Conservation (phyloP, 768 basidiomycete species). For the Dentipellis sp. region DNA sequence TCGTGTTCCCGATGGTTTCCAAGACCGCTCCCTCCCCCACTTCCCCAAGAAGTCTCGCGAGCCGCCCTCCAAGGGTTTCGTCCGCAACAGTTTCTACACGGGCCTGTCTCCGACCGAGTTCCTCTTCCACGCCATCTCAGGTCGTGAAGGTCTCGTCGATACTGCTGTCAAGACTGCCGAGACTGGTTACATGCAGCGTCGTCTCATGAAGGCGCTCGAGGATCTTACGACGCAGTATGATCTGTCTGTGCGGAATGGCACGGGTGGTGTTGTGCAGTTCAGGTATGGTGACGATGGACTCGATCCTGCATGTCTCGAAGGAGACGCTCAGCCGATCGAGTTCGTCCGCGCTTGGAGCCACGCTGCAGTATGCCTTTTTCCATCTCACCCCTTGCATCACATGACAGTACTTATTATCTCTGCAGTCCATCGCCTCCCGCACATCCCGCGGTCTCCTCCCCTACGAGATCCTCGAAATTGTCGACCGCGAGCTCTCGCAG, state of each 20-base stretch:
- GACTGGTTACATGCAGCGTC: constrained; percentile 99
- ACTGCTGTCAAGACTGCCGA: constrained; percentile 99
- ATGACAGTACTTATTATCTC: not conserved
- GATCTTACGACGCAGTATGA: constrained; percentile 97
- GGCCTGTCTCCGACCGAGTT: constrained; percentile 93
- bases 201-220: constrained; percentile 97
- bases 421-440: constrained; percentile 55
- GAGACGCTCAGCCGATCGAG: constrained; percentile 90
- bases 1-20: constrained; percentile 98
- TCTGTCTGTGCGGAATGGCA: constrained; percentile 88
- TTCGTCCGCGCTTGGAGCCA: constrained; percentile 83
- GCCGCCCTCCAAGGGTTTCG: constrained; percentile 96
- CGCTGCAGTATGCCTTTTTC: constrained; percentile 45
- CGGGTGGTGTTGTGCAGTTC: constrained; percentile 95
- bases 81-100: constrained; percentile 92
- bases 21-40: constrained; percentile 97
- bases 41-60: constrained; percentile 96
- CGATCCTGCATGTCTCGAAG: constrained; percentile 94
- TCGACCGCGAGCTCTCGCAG: constrained; percentile 50
- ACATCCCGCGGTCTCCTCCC: constrained; percentile 65
- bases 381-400: not conserved
- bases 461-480: constrained; percentile 73
- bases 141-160: constrained; percentile 96
- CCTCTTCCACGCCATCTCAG: constrained; percentile 97
- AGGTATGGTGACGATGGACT: constrained; percentile 94